Evolutionary conservation across 1,284 basidiomycete species (phyloP).

Genomic region (Pascua sp.): DNA sequence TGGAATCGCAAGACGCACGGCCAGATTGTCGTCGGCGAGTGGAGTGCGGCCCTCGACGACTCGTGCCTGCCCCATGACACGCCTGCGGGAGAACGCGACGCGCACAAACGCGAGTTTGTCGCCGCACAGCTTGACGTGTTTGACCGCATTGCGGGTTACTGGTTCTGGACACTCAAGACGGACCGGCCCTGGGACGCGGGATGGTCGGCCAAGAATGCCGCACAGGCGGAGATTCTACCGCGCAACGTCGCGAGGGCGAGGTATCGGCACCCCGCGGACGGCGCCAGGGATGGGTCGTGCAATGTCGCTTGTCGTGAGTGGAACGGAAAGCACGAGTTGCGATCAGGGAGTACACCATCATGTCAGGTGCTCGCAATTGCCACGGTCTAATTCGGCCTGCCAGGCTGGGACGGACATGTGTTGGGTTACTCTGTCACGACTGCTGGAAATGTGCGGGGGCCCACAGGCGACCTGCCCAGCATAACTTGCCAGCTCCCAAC

Average conservation of each 20-base stretch:
- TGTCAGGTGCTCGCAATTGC: no score
- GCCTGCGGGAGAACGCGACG: constrained; percentile 53
- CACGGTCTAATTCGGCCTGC: no score
- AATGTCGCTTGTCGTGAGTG: constrained; percentile 53
- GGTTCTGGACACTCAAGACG: constrained; percentile 87
- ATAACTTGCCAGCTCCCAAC: no score
- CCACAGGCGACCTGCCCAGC: no score
- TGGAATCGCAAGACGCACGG: constrained; percentile 49
- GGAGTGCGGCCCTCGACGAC: constrained; percentile 73
- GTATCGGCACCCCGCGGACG: constrained; percentile 26
- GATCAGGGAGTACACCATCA: no score
- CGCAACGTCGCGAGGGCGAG: constrained; percentile 47
- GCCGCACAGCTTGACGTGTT: constrained; percentile 66
- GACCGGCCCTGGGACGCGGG: constrained; percentile 65
- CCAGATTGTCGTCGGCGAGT: constrained; percentile 75
- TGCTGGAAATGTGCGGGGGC: no score
- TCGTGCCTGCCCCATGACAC: constrained; percentile 56
- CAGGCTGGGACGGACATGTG: no score
- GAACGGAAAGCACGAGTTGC: no score
- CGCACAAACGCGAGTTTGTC: constrained; percentile 58
- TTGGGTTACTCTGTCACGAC: no score
- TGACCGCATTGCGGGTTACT: constrained; percentile 69
- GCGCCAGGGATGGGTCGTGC: constrained; percentile 40
- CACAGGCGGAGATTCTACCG: constrained; percentile 63
- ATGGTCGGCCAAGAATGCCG: constrained; percentile 72